Base-by-base conservation (phyloP, 73 alveolate species). In the Loxodes magnus region DNA sequence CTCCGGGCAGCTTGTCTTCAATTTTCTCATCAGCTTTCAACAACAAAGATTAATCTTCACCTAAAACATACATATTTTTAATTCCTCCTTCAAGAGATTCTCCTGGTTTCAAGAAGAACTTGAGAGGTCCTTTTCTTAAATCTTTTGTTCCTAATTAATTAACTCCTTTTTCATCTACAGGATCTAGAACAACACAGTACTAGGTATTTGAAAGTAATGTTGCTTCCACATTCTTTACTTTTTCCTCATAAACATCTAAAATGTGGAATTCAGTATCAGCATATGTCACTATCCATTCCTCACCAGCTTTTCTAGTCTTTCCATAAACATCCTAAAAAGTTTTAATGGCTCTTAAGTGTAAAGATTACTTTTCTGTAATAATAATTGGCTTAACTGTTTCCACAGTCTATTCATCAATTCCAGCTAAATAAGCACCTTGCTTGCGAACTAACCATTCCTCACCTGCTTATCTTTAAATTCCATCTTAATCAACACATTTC, bases 21-120 rank as follows among this genome's bases (percentile, higher is more conserved):
- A 60, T 24, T 5, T 34, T 48, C n/a, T 64, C 52, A 2, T 31
- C 41, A 0, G 94, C 94, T 42, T 68, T 77, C n/a, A 81, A 66
- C 0, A 81, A 53, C n/a, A 81, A 64, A 3, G 94, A 84, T 63
- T 81, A 79, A 10, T 75, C 89, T 23, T 81, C 90, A 12, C 71
- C 39, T 29, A 81, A 54, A 42, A 81, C 41, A 41, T 62, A 76
- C 12, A 65, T 57, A 28, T 69, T 62, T 49, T 81, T 34, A 46
- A 76, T 76, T 22, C 94, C 94, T 19, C 87, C 77, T 15, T 64
- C 64, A 14, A 81, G 26, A 5, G 56, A 52, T 77, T 81, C 89
- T 10, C 87, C 82, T 1, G 94, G 94, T 56, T 56, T 74, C n/a
- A 81, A 68, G 76, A 81, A 81, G 76, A 81, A 81, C 17, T 74